Conservation (phyloP, 106 monocot species). For the Allium sativum region DNA sequence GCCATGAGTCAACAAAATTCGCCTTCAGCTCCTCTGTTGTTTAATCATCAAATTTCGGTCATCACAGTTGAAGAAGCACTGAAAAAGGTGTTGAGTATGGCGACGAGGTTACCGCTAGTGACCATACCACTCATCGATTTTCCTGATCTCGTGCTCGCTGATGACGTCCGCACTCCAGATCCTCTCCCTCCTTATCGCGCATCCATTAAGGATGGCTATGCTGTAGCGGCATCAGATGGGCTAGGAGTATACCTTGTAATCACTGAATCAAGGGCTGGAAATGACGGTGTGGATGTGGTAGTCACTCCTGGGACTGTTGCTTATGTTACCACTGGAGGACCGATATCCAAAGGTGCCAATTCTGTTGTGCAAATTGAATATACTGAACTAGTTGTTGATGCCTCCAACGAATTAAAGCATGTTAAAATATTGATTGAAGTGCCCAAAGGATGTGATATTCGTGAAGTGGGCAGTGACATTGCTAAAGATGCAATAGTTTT, state of each 20-base stretch:
- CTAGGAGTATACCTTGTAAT: constrained; percentile 85
- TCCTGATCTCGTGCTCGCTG: constrained; percentile 60
- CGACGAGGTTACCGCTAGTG: constrained; percentile 32
- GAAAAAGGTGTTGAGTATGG: constrained; percentile 30
- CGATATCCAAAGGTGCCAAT: constrained; percentile 91
- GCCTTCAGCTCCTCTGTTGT: constrained; percentile 18
- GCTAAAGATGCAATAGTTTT: constrained; percentile 66
- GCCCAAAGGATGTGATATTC: constrained; percentile 56
- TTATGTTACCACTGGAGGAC: constrained; percentile 98
- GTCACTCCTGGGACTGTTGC: constrained; percentile 70
- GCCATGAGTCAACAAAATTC: constrained; percentile 1
- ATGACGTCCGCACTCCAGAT: constrained; percentile 71
- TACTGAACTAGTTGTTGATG: constrained; percentile 35
- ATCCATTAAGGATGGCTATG: constrained; percentile 98
- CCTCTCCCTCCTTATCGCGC: constrained; percentile 89
- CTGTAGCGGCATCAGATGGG: constrained; percentile 86
- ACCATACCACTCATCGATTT: constrained; percentile 49
- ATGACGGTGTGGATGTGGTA: constrained; percentile 52
- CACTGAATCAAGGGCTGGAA: constrained; percentile 83
- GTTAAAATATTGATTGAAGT: constrained; percentile 57
- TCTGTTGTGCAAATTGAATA: constrained; percentile 95
- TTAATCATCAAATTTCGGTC: too few relatives aligned
- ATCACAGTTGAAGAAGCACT: constrained; percentile 71
- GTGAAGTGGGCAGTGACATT: constrained; percentile 86
- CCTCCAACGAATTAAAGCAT: constrained; percentile 29